Evolutionary conservation across 371 early-diverging fungal genomes (phyloP).

Genomic region (Vairimorpha ceranae): DNA sequence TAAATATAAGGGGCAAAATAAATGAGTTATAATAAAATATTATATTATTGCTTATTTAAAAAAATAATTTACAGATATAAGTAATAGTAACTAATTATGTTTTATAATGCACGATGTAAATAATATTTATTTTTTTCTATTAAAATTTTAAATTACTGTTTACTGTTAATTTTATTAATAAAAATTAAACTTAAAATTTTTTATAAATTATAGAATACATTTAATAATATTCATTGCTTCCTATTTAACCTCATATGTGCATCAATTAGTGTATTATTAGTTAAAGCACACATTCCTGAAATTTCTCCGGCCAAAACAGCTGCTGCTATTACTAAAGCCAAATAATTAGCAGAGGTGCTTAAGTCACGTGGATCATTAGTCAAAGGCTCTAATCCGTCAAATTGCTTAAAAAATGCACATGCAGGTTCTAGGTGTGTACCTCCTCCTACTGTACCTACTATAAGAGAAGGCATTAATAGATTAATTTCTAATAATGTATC

Average conservation of each 20-base stretch:
- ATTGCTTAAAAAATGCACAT: constrained; percentile 75
- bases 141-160: too few species aligned
- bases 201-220: too few species aligned
- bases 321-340: constrained; percentile 79
- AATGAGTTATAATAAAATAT: too few species aligned
- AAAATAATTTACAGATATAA: too few species aligned
- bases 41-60: too few species aligned
- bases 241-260: constrained; percentile 44
- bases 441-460: constrained; percentile 87
- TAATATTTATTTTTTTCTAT: too few species aligned
- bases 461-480: constrained; percentile 84
- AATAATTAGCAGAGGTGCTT: constrained; percentile 70
- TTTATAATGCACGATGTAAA: too few species aligned
- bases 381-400: constrained; percentile 73
- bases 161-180: too few species aligned
- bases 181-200: too few species aligned
- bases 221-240: constrained; percentile 4
- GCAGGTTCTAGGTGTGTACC: constrained; percentile 80
- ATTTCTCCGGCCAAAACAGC: constrained; percentile 91
- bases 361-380: constrained; percentile 68
- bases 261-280: constrained; percentile 38
- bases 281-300: constrained; percentile 67
- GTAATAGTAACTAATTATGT: too few species aligned
- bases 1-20: constrained; percentile 7
- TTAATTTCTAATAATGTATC: constrained; percentile 71